A percentile compares a stretch with the other conserved stretches of the same genome.
These are phyloP conservation scores for Chrysopogon serrulatus DNA, from an alignment of 176 grass and related monocot species.

Conservation along the genomic window DNA sequence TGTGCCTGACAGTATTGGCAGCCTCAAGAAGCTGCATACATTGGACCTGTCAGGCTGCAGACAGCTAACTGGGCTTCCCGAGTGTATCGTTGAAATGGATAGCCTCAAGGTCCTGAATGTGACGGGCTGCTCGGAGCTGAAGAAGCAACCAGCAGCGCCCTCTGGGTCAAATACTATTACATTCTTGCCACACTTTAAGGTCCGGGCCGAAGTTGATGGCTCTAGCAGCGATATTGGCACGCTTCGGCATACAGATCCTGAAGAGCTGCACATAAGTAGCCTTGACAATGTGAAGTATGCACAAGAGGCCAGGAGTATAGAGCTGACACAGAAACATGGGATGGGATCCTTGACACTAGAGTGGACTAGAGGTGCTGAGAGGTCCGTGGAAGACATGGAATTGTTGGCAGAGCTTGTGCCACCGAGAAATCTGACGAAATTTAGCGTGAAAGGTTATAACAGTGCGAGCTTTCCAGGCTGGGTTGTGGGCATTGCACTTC, in stretches of 20 bases:
- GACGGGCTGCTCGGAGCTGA: fast-evolving
- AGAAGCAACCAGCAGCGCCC: not conserved
- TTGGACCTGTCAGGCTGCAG: not conserved
- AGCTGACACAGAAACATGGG: not conserved
- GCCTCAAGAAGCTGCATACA: not conserved
- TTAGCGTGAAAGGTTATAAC: not conserved
- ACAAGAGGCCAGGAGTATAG: not conserved
- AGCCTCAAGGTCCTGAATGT: not conserved
- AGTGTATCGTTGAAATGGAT: not conserved
- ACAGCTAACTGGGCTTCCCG: not conserved
- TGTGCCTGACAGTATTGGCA: not conserved
- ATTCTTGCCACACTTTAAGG: not conserved
- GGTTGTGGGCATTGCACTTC: not conserved
- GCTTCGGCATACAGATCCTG: not conserved
- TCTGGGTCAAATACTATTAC: no score
- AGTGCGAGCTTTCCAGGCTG: not conserved
- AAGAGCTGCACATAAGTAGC: not conserved
- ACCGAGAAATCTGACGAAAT: not conserved
- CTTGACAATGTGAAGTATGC: not conserved
- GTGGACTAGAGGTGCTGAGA: not conserved
- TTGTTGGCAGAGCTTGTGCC: not conserved
- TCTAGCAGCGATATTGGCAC: not conserved
- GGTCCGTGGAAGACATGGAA: not conserved
- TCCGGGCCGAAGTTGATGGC: not conserved
- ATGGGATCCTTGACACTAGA: not conserved